phyloP scores from a whole-genome alignment of 805 yeast genomes.

The Metschnikowia picachoensis region DNA sequence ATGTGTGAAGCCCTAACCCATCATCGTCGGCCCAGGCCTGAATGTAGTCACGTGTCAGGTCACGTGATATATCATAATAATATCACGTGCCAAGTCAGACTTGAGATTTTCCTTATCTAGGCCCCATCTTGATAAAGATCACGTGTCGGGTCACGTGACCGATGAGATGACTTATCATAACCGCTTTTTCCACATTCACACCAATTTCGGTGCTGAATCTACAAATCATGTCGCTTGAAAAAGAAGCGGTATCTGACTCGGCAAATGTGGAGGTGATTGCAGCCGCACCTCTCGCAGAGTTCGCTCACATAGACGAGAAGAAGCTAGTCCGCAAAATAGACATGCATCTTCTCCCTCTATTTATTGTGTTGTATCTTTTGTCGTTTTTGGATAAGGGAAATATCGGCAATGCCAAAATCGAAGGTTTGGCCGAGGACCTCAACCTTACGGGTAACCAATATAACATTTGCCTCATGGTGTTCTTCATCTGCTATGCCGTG shows the following conservation, averaged over 20 bases:
- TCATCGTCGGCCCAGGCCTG: no score
- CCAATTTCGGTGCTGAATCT: no score
- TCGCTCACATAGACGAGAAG: conserved; percentile 42
- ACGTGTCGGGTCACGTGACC: no score
- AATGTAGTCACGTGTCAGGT: no score
- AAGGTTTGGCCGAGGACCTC: conserved; percentile 59
- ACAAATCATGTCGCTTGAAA: neutral
- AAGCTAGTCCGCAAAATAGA: conserved; percentile 64
- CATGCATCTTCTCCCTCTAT: conserved; percentile 69
- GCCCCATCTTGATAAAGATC: no score
- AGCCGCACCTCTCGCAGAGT: neutral
- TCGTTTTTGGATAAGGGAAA: conserved; percentile 81
- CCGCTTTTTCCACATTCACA: no score
- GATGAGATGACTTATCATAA: no score
- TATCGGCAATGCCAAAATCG: conserved; percentile 74
- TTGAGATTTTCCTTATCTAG: no score
- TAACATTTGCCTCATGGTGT: conserved; percentile 62
- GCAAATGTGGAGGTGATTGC: neutral
- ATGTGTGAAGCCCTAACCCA: no score
- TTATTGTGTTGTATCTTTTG: conserved; percentile 67
- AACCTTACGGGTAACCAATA: conserved; percentile 54
- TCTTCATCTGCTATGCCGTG: conserved; percentile 65
- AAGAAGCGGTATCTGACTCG: neutral
- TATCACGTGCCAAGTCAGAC: no score
- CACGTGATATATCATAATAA: no score